These are phyloP conservation scores for Amesomyces nigricolor DNA, from an alignment of 2,329 filamentous ascomycete genomes.

Conservation along the genomic window DNA sequence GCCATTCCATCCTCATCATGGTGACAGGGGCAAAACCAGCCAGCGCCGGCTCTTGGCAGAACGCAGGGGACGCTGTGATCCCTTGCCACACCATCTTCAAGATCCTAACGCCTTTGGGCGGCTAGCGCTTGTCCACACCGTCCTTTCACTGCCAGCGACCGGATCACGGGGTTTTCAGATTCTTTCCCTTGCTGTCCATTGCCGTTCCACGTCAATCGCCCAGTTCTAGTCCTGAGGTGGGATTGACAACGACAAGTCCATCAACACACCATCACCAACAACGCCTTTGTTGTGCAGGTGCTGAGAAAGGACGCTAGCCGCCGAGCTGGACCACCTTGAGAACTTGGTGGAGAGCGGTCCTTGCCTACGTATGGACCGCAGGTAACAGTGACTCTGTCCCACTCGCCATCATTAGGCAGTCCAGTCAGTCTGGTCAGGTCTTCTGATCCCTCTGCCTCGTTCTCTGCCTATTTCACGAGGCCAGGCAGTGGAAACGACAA, in stretches of 20 bases:
- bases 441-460: not conserved
- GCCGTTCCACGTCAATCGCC: not conserved
- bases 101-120: constrained; percentile 8
- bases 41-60: constrained; percentile 13
- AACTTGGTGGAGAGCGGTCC: constrained; percentile 2
- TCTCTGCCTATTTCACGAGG: not conserved
- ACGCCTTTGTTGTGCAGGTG: not conserved
- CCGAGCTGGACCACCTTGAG: not conserved
- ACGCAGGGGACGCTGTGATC: not conserved
- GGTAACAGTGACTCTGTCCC: constrained; percentile 16
- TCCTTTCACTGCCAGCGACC: not conserved
- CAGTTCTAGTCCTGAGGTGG: not conserved
- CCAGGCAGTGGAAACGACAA: not conserved
- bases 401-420: constrained; percentile 1
- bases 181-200: not conserved
- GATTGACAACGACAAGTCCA: not conserved
- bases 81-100: constrained; percentile 1
- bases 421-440: not conserved
- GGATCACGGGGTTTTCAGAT: constrained; percentile 15
- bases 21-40: constrained; percentile 14
- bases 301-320: constrained; percentile 9
- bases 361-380: constrained; percentile 2
- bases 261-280: not conserved
- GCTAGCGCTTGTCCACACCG: constrained; percentile 15
- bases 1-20: constrained; percentile 9